Base-by-base conservation (phyloP, 129 eudicot species). In the Tanacetum coccineum region DNA sequence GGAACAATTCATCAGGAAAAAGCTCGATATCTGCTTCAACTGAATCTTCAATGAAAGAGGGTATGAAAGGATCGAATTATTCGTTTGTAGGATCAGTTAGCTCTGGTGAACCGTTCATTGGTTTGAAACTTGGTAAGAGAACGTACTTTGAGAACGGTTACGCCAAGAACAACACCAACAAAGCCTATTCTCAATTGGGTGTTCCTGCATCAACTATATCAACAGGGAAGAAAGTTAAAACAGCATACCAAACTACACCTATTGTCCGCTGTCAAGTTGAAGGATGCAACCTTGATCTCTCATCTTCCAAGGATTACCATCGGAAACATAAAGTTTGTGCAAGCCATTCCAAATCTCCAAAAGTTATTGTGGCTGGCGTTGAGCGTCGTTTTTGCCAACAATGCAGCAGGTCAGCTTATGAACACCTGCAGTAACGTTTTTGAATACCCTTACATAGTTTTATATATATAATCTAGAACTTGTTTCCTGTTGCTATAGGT, bases 1-100 rank as follows among this genome's bases (percentile, higher is more conserved):
- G 81, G 13, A 75, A 79, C 62, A 78, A 73, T 69, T 87, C 96
- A 59, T 91, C 96, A 6, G 70, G 79, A 1, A 91, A 81, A 65
- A 87, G 98, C 87, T 84, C 96, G 1, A 64, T 80, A 48, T 93
- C 98, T 22, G 96, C 95, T 82, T 88, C 96, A 42, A 80, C 86
- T 13, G 89, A 84, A 58, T 86, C 87, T 22, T 80, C 96, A 42
- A 62, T 80, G 42, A 84, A 83, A 44, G 82, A 79, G 20, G 83
- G 71, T 40, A 42, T 73, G 12, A 81, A 74, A 64, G 62, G 70
- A 54, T 66, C 79, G 66, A 77, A 76, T 22, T 67, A 73, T 56
- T 75, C 70, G 58, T 58, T 70, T 15, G 76, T 84, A 26, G 68
- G 78, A 71, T 85, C 91, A n/a, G 84, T 79, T 53, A 87, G 85